phyloP scores from a whole-genome alignment of 345 rosid species.

The Hypericum androsaemum region DNA sequence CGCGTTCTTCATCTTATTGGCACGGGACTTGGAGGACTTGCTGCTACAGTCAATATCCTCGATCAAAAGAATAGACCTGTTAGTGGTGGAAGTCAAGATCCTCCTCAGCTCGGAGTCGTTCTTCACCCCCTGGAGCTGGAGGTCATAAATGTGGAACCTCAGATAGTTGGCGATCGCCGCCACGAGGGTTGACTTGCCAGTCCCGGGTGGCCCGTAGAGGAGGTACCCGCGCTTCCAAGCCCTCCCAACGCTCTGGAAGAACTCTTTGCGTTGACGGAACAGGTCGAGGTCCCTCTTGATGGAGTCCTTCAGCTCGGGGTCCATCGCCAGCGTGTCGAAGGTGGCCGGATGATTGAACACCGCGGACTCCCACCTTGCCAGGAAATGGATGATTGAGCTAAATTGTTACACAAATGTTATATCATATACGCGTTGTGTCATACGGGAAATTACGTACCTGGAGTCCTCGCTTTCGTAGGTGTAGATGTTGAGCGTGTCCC shows the following conservation, averaged over 20 bases:
- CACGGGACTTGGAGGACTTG: conserved; percentile 7
- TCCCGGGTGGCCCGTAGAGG: conserved; percentile 22
- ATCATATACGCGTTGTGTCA: no score
- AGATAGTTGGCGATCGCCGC: conserved; percentile 23
- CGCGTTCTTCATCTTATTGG: neutral
- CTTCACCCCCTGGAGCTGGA: conserved; percentile 20
- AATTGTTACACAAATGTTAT: no score
- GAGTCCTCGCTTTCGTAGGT: conserved; percentile 18
- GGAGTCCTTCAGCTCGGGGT: conserved; percentile 8
- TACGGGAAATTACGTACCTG: no score
- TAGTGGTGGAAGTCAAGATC: conserved; percentile 20
- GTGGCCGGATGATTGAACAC: conserved; percentile 22
- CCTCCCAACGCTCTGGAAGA: conserved; percentile 20
- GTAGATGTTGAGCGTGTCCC: conserved; percentile 24
- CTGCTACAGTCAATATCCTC: conserved; percentile 24
- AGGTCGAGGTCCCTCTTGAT: conserved; percentile 15
- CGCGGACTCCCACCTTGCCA: conserved; percentile 17
- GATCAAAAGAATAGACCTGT: conserved; percentile 23
- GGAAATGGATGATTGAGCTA: no score
- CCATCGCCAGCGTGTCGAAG: conserved; percentile 21
- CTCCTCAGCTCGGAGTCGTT: conserved; percentile 17
- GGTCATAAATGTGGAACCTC: conserved; percentile 19
- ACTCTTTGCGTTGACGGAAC: conserved; percentile 14
- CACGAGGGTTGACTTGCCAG: conserved; percentile 21
- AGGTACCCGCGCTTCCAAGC: conserved; percentile 26